Base-by-base conservation (phyloP, 2,329 filamentous ascomycete genomes). In the Coleophoma eucalyptorum region DNA sequence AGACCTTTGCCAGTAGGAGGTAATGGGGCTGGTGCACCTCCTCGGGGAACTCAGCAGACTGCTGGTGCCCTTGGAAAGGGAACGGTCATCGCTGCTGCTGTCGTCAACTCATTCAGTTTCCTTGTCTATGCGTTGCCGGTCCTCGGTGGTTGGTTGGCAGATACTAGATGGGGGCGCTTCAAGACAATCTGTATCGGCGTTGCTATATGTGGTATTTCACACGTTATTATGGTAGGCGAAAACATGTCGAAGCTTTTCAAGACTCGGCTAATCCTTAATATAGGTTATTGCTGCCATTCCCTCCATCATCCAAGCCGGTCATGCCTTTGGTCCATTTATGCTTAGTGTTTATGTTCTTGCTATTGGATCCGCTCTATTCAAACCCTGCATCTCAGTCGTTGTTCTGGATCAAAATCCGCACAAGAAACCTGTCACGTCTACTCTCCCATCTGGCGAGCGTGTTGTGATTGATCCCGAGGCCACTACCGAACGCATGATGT, bases 101-200 rank as follows among this genome's bases (percentile, higher is more conserved):
- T 81, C 33, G 69, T 66, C 5, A 71, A 83, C 53, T 78, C 77
- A 58, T 77, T 77, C 53, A 62, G 67, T 12, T 76, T 78, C 58
- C 75, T 76, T 70, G 70, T 72, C 11, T 79, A 78, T 52, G 55
- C 73, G 19, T 72, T 73, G 58, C 76, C 76, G 3, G 56, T 78
- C 15, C 50, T 75, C 19, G 78, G 78, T 50, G 79, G 74, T 11
- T 80, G 72, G 63, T 60, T 81, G 31, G 81, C 84, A 3, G 86
- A 89, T 67, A 76, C 83, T 50, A 81, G 81, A 58, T 74, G 81
- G 53, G 86, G 85, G 35, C 81, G 84, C 47, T 89, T 83, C 69
- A 75, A 77, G 55, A 85, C 85, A 2, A 87, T 89, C 42, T 58
- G 54, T 50, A 50, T 50, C 37, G 61, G 60, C 52, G 53, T 81